phyloP scores from a whole-genome alignment of 2,329 filamentous ascomycete species.

The Fusarium sp. region DNA sequence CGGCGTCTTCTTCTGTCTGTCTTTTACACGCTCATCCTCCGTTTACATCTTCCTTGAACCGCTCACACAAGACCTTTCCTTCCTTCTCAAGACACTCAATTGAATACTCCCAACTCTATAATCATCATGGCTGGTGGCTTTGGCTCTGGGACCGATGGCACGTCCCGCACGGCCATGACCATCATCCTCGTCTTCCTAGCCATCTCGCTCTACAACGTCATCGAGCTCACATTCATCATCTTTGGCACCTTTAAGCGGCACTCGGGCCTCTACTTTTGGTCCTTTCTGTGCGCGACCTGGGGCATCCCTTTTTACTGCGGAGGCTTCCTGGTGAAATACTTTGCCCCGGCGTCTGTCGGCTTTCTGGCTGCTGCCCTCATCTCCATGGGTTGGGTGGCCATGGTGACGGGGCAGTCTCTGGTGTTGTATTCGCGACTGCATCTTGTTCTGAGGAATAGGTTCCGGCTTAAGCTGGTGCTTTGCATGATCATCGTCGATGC shows the following conservation, averaged over 20 bases:
- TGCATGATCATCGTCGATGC: slow-evolving; percentile 69
- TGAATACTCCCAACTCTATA: background rate
- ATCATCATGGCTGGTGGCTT: slow-evolving; percentile 24
- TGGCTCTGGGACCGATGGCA: slow-evolving; percentile 39
- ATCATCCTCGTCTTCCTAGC: slow-evolving; percentile 48
- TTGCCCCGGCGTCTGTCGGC: slow-evolving; percentile 26
- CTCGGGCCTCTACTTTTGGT: slow-evolving; percentile 55
- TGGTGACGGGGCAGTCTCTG: slow-evolving; percentile 72
- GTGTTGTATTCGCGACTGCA: slow-evolving; percentile 74
- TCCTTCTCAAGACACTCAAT: background rate
- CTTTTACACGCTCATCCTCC: background rate
- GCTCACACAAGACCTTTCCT: background rate
- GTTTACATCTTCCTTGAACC: background rate
- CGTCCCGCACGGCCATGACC: slow-evolving; percentile 33
- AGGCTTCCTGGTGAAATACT: slow-evolving; percentile 60
- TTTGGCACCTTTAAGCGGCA: slow-evolving; percentile 51
- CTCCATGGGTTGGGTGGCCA: slow-evolving; percentile 50
- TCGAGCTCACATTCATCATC: slow-evolving; percentile 53
- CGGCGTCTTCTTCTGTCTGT: background rate
- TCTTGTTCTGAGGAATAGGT: slow-evolving; percentile 65
- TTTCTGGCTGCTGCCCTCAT: slow-evolving; percentile 41
- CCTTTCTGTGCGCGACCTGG: slow-evolving; percentile 50
- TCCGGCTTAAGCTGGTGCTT: slow-evolving; percentile 61
- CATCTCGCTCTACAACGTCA: slow-evolving; percentile 51
- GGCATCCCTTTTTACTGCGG: slow-evolving; percentile 54